These are phyloP conservation scores for Skeletonema costatum DNA, from an alignment of 108 stramenopile genomes.

Conservation along the genomic window DNA sequence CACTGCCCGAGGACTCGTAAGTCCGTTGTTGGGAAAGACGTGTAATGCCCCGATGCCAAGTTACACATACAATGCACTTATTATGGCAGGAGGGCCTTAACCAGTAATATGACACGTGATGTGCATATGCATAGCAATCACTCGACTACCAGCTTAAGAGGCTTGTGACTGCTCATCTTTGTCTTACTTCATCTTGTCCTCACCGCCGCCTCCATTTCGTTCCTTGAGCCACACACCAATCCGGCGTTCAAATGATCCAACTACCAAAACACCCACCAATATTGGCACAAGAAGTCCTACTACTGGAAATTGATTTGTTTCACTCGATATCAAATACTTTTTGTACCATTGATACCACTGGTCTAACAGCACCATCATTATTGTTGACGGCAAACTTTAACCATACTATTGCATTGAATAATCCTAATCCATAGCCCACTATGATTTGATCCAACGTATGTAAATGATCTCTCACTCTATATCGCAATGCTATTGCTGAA, in stretches of 20 bases:
- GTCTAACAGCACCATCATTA: conserved; percentile 17
- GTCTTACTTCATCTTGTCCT: neutral
- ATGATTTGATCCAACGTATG: conserved; percentile 73
- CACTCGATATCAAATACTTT: conserved; percentile 46
- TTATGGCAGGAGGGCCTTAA: too few relatives aligned
- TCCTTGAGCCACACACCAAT: conserved; percentile 42
- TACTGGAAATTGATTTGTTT: conserved; percentile 62
- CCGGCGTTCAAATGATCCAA: conserved; percentile 80
- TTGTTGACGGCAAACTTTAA: conserved; percentile 38
- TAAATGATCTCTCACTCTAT: conserved; percentile 64
- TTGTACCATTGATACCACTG: conserved; percentile 21
- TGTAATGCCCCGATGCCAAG: too few relatives aligned
- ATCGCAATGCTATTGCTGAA: conserved; percentile 58
- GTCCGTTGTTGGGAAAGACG: too few relatives aligned
- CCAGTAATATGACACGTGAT: too few relatives aligned
- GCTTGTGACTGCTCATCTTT: too few relatives aligned
- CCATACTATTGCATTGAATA: conserved; percentile 68
- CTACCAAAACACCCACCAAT: conserved; percentile 68
- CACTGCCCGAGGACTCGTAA: too few relatives aligned
- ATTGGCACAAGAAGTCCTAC: conserved; percentile 57
- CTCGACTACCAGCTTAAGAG: too few relatives aligned
- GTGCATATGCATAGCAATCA: too few relatives aligned
- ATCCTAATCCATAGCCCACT: conserved; percentile 68
- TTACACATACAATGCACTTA: too few relatives aligned
- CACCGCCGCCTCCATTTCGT: too few relatives aligned